phyloP scores from a whole-genome alignment of 2,329 filamentous ascomycete genomes.

The Fusarium subglutinans region DNA sequence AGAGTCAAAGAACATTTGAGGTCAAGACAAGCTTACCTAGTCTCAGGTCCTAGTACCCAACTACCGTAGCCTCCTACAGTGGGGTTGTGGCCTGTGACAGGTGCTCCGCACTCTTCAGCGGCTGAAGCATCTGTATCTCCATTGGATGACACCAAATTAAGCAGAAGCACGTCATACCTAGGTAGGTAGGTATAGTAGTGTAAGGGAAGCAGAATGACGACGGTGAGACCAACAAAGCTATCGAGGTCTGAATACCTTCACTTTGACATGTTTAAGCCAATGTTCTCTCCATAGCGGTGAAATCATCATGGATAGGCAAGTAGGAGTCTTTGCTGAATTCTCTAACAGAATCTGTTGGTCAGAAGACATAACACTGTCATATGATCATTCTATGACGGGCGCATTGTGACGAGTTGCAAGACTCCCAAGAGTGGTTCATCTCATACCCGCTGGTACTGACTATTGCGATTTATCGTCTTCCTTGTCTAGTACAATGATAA shows the following conservation, averaged over 20 bases:
- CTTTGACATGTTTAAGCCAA: not conserved
- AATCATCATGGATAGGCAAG: not conserved
- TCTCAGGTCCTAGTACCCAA: not conserved
- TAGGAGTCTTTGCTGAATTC: not conserved
- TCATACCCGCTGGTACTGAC: not conserved
- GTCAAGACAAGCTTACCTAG: slow-evolving; percentile 17
- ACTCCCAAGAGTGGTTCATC: not conserved
- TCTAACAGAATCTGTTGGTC: not conserved
- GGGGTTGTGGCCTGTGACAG: slow-evolving; percentile 7
- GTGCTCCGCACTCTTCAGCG: not conserved
- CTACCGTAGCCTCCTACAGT: not conserved
- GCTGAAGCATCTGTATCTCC: not conserved
- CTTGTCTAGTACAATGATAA: not conserved
- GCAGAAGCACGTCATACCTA: not conserved
- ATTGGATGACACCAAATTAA: slow-evolving; percentile 19
- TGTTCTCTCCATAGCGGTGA: no score
- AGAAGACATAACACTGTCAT: not conserved
- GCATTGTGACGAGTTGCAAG: not conserved
- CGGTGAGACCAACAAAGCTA: not conserved
- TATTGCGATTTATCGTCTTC: not conserved
- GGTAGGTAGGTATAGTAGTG: not conserved
- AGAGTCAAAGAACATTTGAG: slow-evolving; percentile 2
- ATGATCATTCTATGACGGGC: not conserved
- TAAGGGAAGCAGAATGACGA: not conserved
- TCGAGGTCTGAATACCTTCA: slow-evolving; percentile 3